Conservation (phyloP, 495 filamentous ascomycete genomes). For the Podospora bellae-mahoneyi region DNA sequence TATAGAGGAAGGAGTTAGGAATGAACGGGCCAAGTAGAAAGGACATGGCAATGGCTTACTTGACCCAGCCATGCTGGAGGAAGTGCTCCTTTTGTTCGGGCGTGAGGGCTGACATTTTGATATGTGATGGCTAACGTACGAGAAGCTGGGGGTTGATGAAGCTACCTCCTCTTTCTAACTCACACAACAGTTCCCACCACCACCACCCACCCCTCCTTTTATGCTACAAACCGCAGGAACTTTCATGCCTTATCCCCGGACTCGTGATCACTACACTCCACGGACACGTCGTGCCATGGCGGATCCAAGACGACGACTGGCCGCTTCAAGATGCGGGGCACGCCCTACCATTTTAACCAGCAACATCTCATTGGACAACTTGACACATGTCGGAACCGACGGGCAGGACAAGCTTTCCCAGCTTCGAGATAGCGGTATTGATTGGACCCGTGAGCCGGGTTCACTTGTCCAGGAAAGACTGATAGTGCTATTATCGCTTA, state of each 20-base stretch:
- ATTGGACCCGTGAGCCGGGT: constrained; percentile 14
- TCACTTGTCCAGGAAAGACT: constrained; percentile 12
- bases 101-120: constrained; percentile 47
- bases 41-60: constrained; percentile 26
- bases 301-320: constrained; percentile 5
- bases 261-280: constrained; percentile 15
- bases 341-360: constrained; percentile 20
- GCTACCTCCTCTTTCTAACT: background rate
- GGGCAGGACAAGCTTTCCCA: background rate
- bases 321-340: background rate
- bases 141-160: background rate
- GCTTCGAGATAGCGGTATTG: background rate
- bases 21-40: background rate
- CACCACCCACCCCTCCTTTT: constrained; percentile 4
- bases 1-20: constrained; percentile 10
- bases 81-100: constrained; percentile 63
- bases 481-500: background rate
- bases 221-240: constrained; percentile 2
- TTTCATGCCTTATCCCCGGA: background rate
- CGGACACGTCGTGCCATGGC: background rate
- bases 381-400: background rate
- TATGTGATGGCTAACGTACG: background rate
- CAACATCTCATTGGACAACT: constrained; percentile 16
- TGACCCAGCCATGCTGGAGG: constrained; percentile 62
- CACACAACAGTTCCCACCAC: background rate